These are phyloP conservation scores for Petunia hybrid DNA, from an alignment of 305 asterid genomes.

Conservation along the genomic window DNA sequence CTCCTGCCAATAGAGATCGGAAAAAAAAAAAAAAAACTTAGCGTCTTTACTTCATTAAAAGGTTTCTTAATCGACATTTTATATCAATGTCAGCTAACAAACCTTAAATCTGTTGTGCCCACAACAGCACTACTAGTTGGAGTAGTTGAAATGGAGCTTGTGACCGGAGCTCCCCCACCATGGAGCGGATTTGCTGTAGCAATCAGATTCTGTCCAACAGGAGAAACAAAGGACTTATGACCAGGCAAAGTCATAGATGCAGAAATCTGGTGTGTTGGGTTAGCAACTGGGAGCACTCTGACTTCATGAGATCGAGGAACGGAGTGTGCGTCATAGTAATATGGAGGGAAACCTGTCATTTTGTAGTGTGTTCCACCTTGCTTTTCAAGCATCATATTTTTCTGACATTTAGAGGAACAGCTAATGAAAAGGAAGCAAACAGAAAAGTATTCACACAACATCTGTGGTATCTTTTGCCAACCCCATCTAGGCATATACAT, in stretches of 20 bases:
- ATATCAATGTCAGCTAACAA: conserved; percentile 3
- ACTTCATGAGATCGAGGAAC: conserved; percentile 42
- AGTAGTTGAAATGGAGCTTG: conserved; percentile 44
- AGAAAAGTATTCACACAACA: background rate
- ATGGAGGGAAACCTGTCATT: conserved; percentile 49
- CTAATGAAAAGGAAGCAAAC: conserved; percentile 15
- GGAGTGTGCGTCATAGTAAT: conserved; percentile 45
- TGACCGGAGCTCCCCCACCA: conserved; percentile 40
- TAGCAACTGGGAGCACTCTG: conserved; percentile 37
- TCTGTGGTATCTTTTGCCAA: background rate
- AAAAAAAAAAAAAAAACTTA: background rate
- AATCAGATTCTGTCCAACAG: conserved; percentile 52
- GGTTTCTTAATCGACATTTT: conserved; percentile 1
- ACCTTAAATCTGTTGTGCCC: conserved; percentile 78
- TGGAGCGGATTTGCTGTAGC: conserved; percentile 45
- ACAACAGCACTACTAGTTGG: conserved; percentile 52
- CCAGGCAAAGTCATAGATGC: conserved; percentile 38
- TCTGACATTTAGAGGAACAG: conserved; percentile 49
- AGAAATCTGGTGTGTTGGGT: conserved; percentile 45
- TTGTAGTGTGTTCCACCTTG: conserved; percentile 59
- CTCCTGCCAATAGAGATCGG: conserved; percentile 49
- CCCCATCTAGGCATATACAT: background rate
- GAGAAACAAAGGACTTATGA: conserved; percentile 45
- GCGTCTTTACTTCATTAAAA: background rate
- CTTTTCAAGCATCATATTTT: conserved; percentile 53